Conservation (phyloP, 352 stramenopile genomes). For the Phytophthora foliorum region DNA sequence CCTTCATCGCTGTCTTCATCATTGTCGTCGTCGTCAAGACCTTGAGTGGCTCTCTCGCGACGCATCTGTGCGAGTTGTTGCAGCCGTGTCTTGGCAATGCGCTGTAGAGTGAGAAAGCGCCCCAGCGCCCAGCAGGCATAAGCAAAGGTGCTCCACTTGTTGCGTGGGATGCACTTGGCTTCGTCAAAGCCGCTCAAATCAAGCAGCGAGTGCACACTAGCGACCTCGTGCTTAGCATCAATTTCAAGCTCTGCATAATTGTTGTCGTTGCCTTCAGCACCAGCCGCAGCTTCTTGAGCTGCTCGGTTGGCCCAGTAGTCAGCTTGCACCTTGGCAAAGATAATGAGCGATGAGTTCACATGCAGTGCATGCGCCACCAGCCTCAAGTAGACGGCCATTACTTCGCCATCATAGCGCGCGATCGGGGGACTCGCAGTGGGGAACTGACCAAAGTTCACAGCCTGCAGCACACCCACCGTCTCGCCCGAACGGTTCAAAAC, state of each 20-base stretch:
- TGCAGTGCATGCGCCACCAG: slow-evolving; percentile 67
- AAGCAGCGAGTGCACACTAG: slow-evolving; percentile 73
- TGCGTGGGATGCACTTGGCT: slow-evolving; percentile 64
- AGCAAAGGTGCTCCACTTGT: slow-evolving; percentile 84
- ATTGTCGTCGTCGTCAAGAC: slow-evolving; percentile 49
- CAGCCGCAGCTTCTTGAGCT: slow-evolving; percentile 22
- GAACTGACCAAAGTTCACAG: slow-evolving; percentile 67
- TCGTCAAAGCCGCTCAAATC: slow-evolving; percentile 77
- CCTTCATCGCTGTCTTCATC: slow-evolving; percentile 24
- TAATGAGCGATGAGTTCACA: slow-evolving; percentile 84
- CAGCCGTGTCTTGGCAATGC: slow-evolving; percentile 20
- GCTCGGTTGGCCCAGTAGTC: slow-evolving; percentile 80
- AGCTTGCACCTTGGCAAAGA: slow-evolving; percentile 83
- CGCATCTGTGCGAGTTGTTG: slow-evolving; percentile 22
- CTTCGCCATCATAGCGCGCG: slow-evolving; percentile 65
- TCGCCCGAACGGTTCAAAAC: slow-evolving; percentile 74
- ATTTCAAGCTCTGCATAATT: slow-evolving; percentile 34
- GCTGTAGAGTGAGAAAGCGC: slow-evolving; percentile 57
- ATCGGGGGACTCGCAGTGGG: slow-evolving; percentile 61
- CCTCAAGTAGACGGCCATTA: slow-evolving; percentile 71
- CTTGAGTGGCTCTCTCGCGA: slow-evolving; percentile 20
- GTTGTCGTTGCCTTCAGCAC: slow-evolving; percentile 3
- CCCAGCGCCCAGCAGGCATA: slow-evolving; percentile 72
- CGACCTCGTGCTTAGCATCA: slow-evolving; percentile 65
- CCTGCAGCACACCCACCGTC: slow-evolving; percentile 74